phyloP scores from a whole-genome alignment of 139 green algal species.

The Gonium pectorale region DNA sequence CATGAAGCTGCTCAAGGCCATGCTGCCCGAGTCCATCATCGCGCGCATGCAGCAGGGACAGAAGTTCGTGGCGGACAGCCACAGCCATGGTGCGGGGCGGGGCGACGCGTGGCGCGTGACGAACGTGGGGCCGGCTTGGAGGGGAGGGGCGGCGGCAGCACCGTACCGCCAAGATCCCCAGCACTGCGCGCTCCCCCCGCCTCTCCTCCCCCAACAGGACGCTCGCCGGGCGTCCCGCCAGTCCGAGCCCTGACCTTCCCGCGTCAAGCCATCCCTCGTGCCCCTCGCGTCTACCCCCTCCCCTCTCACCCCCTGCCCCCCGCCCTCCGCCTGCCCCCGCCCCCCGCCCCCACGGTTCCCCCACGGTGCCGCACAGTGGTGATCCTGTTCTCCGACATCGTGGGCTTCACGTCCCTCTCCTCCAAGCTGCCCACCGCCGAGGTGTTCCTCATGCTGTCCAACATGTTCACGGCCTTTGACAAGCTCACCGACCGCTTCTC shows the following conservation, averaged over 20 bases:
- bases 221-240: too few relatives aligned
- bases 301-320: background rate
- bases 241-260: too few relatives aligned
- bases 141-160: too few relatives aligned
- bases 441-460: slow-evolving; percentile 64
- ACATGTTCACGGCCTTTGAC: slow-evolving; percentile 69
- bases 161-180: too few relatives aligned
- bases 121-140: too few relatives aligned
- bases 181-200: too few relatives aligned
- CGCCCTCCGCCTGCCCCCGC: background rate
- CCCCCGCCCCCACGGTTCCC: background rate
- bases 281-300: background rate
- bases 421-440: slow-evolving; percentile 53
- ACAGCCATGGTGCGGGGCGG: slow-evolving; percentile 33
- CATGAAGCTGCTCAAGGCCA: slow-evolving; percentile 71
- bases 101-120: too few relatives aligned
- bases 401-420: slow-evolving; percentile 54
- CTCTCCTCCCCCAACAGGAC: too few relatives aligned
- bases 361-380: slow-evolving; percentile 26
- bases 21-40: slow-evolving; percentile 69
- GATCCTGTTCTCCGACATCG: slow-evolving; percentile 61
- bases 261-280: too few relatives aligned
- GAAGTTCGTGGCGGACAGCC: slow-evolving; percentile 55
- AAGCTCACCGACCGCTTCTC: slow-evolving; percentile 58
- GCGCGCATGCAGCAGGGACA: slow-evolving; percentile 59